A percentile compares a stretch with the other conserved stretches of the same genome.
These are phyloP conservation scores for Coniochaeta ligniaria DNA, from an alignment of 2,329 filamentous ascomycete genomes.

Conservation along the genomic window DNA sequence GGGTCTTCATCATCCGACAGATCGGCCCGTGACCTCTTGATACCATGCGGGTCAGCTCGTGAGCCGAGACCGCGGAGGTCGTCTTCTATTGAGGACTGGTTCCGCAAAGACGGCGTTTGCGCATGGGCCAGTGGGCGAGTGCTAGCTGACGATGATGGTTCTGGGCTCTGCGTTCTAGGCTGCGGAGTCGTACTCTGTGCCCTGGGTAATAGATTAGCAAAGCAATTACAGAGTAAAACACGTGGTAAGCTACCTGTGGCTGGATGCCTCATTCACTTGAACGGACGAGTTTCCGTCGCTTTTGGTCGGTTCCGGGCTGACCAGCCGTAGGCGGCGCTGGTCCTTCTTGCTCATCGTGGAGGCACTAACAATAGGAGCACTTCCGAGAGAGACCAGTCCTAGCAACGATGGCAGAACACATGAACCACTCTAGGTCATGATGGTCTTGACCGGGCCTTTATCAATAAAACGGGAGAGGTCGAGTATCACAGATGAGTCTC, in stretches of 20 bases:
- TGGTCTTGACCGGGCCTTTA: not conserved
- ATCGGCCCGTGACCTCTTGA: conserved; percentile 15
- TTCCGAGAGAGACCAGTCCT: not conserved
- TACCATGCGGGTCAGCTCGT: conserved; percentile 7
- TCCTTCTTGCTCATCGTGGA: not conserved
- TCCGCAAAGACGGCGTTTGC: not conserved
- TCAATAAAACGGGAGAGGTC: not conserved
- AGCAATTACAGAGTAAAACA: not conserved
- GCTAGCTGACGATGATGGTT: not conserved
- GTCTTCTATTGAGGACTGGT: not conserved
- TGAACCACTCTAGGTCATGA: not conserved
- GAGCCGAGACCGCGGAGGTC: conserved; percentile 11
- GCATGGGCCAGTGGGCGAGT: not conserved
- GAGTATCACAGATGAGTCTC: not conserved
- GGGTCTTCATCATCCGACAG: conserved; percentile 14
- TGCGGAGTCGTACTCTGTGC: not conserved
- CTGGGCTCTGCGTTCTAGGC: not conserved
- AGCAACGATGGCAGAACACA: not conserved
- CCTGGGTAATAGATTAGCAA: not conserved
- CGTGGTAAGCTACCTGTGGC: not conserved
- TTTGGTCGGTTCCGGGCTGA: not conserved
- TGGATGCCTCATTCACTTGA: not conserved
- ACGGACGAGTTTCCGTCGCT: not conserved
- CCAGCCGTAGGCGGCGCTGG: not conserved
- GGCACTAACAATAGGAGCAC: not conserved